Evolutionary conservation across 352 stramenopile genomes (phyloP).

Genomic region (Aphanomyces astaci): DNA sequence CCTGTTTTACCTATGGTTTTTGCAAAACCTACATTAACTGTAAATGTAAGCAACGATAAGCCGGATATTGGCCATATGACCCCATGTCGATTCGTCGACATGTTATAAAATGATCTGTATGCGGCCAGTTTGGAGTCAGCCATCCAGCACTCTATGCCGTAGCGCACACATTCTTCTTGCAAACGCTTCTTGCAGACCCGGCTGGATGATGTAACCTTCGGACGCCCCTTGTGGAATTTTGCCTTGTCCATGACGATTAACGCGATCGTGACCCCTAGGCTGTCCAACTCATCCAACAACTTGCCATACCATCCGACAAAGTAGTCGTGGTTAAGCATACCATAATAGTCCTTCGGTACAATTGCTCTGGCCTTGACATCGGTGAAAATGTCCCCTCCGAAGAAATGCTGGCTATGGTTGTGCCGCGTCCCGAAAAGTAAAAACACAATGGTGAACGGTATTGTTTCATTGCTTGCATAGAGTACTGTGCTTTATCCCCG

Average conservation of each 20-base stretch:
- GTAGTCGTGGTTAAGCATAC: slow-evolving; percentile 9
- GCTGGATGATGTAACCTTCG: not conserved
- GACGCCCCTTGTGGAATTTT: not conserved
- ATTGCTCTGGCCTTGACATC: not conserved
- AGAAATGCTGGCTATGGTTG: not conserved
- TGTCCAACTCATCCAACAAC: not conserved
- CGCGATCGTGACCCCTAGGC: not conserved
- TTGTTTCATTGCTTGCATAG: not conserved
- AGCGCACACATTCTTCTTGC: not conserved
- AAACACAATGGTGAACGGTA: too few species aligned
- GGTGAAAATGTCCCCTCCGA: not conserved
- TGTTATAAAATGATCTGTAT: too few species aligned
- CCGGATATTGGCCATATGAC: too few species aligned
- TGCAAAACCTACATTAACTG: too few species aligned
- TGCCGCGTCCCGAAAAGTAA: too few species aligned
- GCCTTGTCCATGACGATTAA: not conserved
- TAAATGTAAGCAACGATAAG: too few species aligned
- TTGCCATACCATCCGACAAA: not conserved
- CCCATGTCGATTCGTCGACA: too few species aligned
- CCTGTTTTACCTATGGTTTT: too few species aligned
- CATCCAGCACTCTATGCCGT: not conserved
- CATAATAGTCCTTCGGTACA: not conserved
- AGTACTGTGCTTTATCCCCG: not conserved
- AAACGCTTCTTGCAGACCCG: not conserved
- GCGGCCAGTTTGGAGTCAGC: not conserved